These are phyloP conservation scores for Monilinia laxa DNA, from an alignment of 2,329 filamentous ascomycete species.

Conservation along the genomic window DNA sequence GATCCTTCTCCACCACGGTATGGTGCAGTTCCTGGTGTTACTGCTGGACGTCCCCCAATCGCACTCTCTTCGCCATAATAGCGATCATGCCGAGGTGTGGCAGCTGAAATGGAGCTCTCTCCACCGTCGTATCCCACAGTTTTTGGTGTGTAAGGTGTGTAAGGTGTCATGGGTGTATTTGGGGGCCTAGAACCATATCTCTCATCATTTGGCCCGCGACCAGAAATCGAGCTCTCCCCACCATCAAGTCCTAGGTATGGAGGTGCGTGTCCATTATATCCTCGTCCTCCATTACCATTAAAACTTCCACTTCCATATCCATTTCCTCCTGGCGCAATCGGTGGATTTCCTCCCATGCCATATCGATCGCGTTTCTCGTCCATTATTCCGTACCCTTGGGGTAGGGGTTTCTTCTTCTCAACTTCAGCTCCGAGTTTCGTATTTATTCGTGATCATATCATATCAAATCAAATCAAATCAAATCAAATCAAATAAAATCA, in stretches of 20 bases:
- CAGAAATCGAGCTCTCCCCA: background rate
- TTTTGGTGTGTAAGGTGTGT: slow-evolving; percentile 16
- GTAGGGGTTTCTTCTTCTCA: slow-evolving; percentile 23
- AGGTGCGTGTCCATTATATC: slow-evolving; percentile 21
- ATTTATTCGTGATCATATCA: slow-evolving; percentile 21
- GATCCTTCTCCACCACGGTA: slow-evolving; percentile 17
- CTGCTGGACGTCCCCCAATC: slow-evolving; percentile 7
- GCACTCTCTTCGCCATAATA: slow-evolving; percentile 6
- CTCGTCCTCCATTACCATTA: slow-evolving; percentile 19
- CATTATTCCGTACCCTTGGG: slow-evolving; percentile 21
- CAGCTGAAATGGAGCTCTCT: slow-evolving; percentile 17
- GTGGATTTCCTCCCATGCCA: slow-evolving; percentile 6
- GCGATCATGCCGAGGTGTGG: slow-evolving; percentile 10
- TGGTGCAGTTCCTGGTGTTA: slow-evolving; percentile 8
- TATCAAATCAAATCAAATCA: slow-evolving; percentile 20
- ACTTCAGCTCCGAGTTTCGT: slow-evolving; percentile 20
- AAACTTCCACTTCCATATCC: background rate
- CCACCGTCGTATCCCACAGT: slow-evolving; percentile 20
- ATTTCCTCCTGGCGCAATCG: slow-evolving; percentile 19
- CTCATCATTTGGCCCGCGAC: slow-evolving; percentile 5
- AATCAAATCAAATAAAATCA: slow-evolving; percentile 15
- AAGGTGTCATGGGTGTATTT: slow-evolving; percentile 22
- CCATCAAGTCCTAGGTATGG: slow-evolving; percentile 14
- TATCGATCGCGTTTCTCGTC: slow-evolving; percentile 22
- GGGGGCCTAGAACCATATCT: slow-evolving; percentile 17